These are phyloP conservation scores for Colletotrichum sansevieriae DNA, from an alignment of 2,329 filamentous ascomycete genomes.

Conservation along the genomic window DNA sequence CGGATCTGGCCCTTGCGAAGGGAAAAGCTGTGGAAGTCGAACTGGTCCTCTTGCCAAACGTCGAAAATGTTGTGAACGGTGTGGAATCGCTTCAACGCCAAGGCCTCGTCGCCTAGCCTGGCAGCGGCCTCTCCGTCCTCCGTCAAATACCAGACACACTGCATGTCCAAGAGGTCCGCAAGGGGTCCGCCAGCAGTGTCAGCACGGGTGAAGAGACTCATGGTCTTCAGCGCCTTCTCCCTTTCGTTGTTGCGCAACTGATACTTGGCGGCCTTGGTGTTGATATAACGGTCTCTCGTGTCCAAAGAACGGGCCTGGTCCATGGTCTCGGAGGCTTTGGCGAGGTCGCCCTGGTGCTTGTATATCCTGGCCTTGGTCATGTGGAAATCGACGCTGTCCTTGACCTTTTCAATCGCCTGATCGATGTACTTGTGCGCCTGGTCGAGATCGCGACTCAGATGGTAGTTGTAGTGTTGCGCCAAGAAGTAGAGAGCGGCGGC, in stretches of 20 bases:
- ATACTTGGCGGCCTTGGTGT: conserved; percentile 98
- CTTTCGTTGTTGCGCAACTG: conserved; percentile 93
- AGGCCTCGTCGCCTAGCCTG: conserved; percentile 82
- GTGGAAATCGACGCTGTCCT: conserved; percentile 88
- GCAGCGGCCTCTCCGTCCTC: conserved; percentile 94
- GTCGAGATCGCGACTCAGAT: conserved; percentile 83
- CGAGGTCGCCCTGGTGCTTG: conserved; percentile 87
- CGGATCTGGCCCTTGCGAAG: conserved; percentile 96
- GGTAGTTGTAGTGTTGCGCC: conserved; percentile 96
- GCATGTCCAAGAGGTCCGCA: conserved; percentile 95
- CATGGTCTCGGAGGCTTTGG: conserved; percentile 88
- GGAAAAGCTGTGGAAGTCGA: conserved; percentile 98
- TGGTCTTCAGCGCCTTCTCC: conserved; percentile 85
- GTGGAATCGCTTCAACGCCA: conserved; percentile 94
- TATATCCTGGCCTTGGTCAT: conserved; percentile 96
- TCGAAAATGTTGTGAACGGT: conserved; percentile 94
- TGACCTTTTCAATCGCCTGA: conserved; percentile 82
- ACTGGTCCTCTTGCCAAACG: conserved; percentile 97
- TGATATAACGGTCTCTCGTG: conserved; percentile 94
- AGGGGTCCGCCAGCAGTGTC: conserved; percentile 90
- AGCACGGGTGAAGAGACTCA: conserved; percentile 93
- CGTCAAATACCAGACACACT: conserved; percentile 96
- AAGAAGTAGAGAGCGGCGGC: conserved; percentile 91
- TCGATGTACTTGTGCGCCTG: conserved; percentile 89
- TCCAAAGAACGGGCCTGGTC: conserved; percentile 88